Evolutionary conservation across 2,329 filamentous ascomycete genomes (phyloP), one percentile per base, ranked within the genome.

Genomic region (Exophiala viscosa): DNA sequence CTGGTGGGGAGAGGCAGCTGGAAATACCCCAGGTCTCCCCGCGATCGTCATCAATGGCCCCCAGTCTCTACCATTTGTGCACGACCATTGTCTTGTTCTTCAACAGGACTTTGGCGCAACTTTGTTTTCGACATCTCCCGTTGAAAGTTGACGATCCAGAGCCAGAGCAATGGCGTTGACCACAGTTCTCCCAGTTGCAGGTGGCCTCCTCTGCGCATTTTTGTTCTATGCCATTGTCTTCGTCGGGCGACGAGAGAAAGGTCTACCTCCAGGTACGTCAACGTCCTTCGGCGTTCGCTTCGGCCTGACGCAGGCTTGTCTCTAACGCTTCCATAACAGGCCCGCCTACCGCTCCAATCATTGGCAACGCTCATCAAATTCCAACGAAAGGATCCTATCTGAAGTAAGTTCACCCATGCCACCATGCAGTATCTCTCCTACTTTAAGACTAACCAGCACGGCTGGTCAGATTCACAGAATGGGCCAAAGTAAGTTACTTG

Each of bases 381-480:
- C 67, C 69, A 2, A 63, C 57, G 36, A 66, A 65, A 31, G 61
- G 65, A 2, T 58, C 64, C 2, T 61, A 66, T 56, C 45, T 65
- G 3, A 62, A 64, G 63, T 67, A 54, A 35, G 53, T 44, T 2
- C 28, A 31, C 4, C 20, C 8, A 17, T 17, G 8, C 62, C 48
- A 71, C 71, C 0, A 71, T 72, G 6, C 69, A 67, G 13, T 71
- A 69, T 1, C 15, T 73, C 1, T 72, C 75, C 15, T 18, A 9
- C 7, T 23, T 44, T 6, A 31, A 31, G 6, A n/a, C 20, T 7
- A 66, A 69, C 20, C 66, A 31, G 17, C 18, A 5, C 69, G 44
- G 64, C 72, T n/a, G 66, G 67, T 3, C 62, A 75, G 69, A 58
- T 73, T 76, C 57, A 70, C 68, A 11, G 63, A 76, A 66, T 75